Evolutionary conservation across 2,329 filamentous ascomycete genomes (phyloP).

Genomic region (Tolypocladium tundrense): DNA sequence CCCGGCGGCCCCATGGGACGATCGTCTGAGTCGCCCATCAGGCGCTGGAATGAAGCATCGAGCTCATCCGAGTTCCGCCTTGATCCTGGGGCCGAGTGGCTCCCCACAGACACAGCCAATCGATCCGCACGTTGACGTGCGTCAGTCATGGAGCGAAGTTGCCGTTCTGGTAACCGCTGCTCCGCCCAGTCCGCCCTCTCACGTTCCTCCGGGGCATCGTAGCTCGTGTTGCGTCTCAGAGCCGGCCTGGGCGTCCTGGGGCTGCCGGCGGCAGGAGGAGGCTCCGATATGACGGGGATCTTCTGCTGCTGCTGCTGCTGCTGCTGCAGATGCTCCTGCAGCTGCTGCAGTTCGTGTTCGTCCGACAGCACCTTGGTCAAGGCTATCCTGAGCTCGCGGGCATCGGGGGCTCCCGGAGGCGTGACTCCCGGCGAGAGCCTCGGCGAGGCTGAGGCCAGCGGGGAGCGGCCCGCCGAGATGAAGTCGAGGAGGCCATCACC

Average conservation of each 20-base stretch:
- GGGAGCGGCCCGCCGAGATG: conserved; percentile 1
- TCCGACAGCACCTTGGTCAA: conserved; percentile 27
- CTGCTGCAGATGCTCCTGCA: background rate
- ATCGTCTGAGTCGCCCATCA: conserved; percentile 20
- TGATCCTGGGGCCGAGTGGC: conserved; percentile 25
- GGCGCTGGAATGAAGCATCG: conserved; percentile 19
- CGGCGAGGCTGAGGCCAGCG: conserved; percentile 2
- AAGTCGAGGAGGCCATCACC: conserved; percentile 5
- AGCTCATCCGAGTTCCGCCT: conserved; percentile 23
- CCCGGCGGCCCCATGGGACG: conserved; percentile 6
- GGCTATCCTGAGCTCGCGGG: conserved; percentile 25
- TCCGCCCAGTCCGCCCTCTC: conserved; percentile 29
- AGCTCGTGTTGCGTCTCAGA: conserved; percentile 32
- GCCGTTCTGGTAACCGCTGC: conserved; percentile 23
- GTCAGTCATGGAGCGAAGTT: conserved; percentile 28
- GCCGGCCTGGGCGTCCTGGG: conserved; percentile 22
- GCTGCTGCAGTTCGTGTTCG: conserved; percentile 14
- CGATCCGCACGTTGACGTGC: conserved; percentile 27
- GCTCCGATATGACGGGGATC: background rate
- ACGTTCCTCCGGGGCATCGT: conserved; percentile 28
- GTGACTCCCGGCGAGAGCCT: conserved; percentile 9
- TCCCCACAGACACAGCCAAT: conserved; percentile 28
- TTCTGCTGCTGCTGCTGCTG: background rate
- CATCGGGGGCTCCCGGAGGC: conserved; percentile 25
- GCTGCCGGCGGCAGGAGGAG: conserved; percentile 1